Evolutionary conservation across 2,329 filamentous ascomycete genomes (phyloP).

Genomic region (Curvularia spicifera): DNA sequence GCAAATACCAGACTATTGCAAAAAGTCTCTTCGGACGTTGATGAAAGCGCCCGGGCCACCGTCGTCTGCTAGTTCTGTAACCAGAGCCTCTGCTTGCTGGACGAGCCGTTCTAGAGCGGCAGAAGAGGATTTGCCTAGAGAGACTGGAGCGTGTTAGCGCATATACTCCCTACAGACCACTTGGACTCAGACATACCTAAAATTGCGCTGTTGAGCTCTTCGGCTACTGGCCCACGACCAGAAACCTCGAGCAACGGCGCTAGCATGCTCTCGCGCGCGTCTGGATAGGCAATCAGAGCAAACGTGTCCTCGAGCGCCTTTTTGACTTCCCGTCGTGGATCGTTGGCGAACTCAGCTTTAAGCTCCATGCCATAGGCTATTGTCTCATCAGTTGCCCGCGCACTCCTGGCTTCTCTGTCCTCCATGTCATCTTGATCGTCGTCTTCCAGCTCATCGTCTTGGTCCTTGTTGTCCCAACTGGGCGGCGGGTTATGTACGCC

Average conservation of each 20-base stretch:
- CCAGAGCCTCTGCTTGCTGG: conserved; percentile 82
- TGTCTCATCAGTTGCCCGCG: conserved; percentile 69
- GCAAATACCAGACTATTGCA: conserved; percentile 30
- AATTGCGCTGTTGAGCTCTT: conserved; percentile 93
- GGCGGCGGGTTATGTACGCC: conserved; percentile 42
- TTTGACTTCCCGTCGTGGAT: conserved; percentile 72
- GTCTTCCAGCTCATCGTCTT: conserved; percentile 50
- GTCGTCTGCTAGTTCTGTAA: conserved; percentile 80
- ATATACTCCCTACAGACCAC: not conserved
- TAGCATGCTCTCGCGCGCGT: conserved; percentile 78
- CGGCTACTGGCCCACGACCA: conserved; percentile 79
- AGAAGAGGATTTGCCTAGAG: conserved; percentile 85
- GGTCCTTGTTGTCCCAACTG: conserved; percentile 37
- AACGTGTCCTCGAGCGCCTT: conserved; percentile 84
- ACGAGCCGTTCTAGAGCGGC: conserved; percentile 85
- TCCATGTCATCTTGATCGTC: conserved; percentile 32
- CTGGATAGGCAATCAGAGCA: conserved; percentile 83
- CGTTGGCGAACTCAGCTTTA: conserved; percentile 75
- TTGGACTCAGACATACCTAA: conserved; percentile 63
- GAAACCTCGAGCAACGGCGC: conserved; percentile 77
- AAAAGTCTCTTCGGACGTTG: conserved; percentile 60
- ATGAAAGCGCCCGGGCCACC: conserved; percentile 85
- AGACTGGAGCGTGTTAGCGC: conserved; percentile 63
- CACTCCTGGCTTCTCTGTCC: conserved; percentile 41
- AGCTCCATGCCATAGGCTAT: conserved; percentile 81